A percentile compares a stretch with the other conserved stretches of the same genome.
phyloP scores from a whole-genome alignment of 2,329 filamentous ascomycete species.

The Apiospora pterosperma region DNA sequence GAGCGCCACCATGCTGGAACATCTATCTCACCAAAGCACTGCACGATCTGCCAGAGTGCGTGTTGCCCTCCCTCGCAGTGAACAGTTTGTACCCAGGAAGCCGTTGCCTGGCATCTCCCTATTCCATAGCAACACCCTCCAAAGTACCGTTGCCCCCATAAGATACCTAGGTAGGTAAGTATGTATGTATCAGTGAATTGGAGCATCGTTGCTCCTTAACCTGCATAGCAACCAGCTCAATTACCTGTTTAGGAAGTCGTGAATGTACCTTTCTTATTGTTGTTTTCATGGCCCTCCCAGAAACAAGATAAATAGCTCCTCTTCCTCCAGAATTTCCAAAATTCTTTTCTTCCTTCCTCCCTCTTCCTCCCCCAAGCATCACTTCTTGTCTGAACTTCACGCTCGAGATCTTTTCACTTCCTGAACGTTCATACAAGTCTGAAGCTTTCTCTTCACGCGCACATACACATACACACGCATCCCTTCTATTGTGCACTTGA shows the following conservation, averaged over 20 bases:
- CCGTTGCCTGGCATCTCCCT: not conserved
- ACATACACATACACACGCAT: too few relatives aligned
- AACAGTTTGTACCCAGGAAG: not conserved
- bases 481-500: not conserved
- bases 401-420: not conserved
- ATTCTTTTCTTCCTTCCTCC: not conserved
- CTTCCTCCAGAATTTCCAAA: not conserved
- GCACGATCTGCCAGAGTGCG: not conserved
- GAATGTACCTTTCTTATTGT: not conserved
- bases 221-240: not conserved
- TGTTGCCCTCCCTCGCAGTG: not conserved
- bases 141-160: not conserved
- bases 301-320: not conserved
- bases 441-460: not conserved
- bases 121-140: not conserved
- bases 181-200: too few relatives aligned
- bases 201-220: not conserved
- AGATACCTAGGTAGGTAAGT: not conserved
- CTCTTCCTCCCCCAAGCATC: not conserved
- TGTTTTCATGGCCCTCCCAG: not conserved
- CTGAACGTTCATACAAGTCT: not conserved
- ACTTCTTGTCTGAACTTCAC: not conserved
- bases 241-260: not conserved
- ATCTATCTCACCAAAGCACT: not conserved
- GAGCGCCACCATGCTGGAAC: not conserved